Evolutionary conservation across 2,329 filamentous ascomycete species (phyloP), one percentile per base, ranked within the genome.

Genomic region (Colletotrichum sp.): DNA sequence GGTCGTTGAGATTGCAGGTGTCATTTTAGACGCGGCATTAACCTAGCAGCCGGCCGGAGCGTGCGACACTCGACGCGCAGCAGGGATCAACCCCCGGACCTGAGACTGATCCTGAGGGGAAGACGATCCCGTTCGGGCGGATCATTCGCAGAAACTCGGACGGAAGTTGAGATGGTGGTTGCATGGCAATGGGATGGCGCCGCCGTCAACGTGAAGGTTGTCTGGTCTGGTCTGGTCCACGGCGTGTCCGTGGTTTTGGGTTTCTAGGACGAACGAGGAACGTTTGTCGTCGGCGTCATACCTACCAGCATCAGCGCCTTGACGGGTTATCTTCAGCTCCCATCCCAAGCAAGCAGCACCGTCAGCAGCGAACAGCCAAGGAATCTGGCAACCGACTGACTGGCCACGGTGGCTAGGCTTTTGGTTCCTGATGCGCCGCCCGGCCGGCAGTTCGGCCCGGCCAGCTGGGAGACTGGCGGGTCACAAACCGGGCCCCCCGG

Each of bases 21-120:
- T 68, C 68, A 60, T 52, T 80, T 79, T 80, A 77, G 80, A 79
- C 78, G 77, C 79, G 77, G 79, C 78, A 80, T 79, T 77, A 77
- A 78, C 71, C 76, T 68, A 67, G 76, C 72, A 72, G 78, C 77
- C 10, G 74, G 77, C 78, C 77, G 79, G 80, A 77, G 68, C 79
- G 78, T 77, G 79, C 80, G 77, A 78, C 69, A 77, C 78, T 71
- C 77, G 77, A 76, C 73, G 73, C 74, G 77, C 68, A 77, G 77
- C 77, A 77, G 72, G 76, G 75, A 77, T 73, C 68, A 67, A 57
- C 74, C 77, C 76, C 72, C 77, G 36, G 75, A 67, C 69, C 77
- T 78, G 72, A 79, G 74, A 80, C 79, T 76, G 78, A 77, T 81
- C 39, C 74, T 77, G 78, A 80, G 76, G 76, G 69, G 77, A 60